A percentile compares a stretch with the other conserved stretches of the same genome.
Evolutionary conservation across 2,329 filamentous ascomycete species (phyloP).

Genomic region (Pseudogymnoascus sp.): DNA sequence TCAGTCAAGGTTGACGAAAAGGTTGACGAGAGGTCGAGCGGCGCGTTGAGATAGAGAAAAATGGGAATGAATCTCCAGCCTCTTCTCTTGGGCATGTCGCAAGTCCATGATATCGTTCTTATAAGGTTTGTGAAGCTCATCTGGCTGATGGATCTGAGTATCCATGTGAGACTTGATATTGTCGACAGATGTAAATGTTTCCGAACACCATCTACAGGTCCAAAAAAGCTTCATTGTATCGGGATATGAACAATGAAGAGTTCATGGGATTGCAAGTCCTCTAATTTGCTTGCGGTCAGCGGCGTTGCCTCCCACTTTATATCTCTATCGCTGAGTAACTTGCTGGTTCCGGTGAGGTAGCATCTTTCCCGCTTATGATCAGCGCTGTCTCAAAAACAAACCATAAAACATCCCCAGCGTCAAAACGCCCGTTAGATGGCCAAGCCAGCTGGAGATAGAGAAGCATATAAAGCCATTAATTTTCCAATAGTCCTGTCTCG

Average conservation of each 20-base stretch:
- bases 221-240: background rate
- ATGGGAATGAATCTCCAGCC: background rate
- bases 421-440: too few species aligned
- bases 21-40: background rate
- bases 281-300: too few species aligned
- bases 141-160: background rate
- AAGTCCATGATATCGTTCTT: background rate
- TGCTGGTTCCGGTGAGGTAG: too few species aligned
- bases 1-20: background rate
- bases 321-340: too few species aligned
- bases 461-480: background rate
- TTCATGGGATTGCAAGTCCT: too few species aligned
- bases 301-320: too few species aligned
- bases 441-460: background rate
- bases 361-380: too few species aligned
- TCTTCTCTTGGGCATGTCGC: background rate
- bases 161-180: background rate
- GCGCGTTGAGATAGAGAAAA: background rate
- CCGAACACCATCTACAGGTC: background rate
- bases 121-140: background rate
- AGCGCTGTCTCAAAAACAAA: too few species aligned
- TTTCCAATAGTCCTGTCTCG: background rate
- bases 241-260: background rate
- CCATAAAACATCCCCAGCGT: too few species aligned
- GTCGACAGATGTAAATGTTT: background rate